A percentile compares a stretch with the other conserved stretches of the same genome.
phyloP scores from a whole-genome alignment of 495 filamentous ascomycete genomes.

The Daldinia bambusicola region DNA sequence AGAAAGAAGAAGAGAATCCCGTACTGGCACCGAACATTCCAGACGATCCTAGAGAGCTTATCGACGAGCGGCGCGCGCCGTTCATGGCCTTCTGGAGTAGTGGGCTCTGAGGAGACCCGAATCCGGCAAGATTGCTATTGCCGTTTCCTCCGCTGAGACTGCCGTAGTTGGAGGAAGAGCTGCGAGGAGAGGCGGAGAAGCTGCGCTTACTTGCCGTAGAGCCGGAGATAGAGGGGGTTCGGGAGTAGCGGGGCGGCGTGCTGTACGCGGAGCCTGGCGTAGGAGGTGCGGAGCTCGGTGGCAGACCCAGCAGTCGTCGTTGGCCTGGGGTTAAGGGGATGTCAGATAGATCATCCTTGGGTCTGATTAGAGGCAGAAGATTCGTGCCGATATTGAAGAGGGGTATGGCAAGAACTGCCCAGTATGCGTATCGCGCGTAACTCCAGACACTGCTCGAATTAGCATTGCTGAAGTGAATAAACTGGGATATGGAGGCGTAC shows the following conservation, averaged over 20 bases:
- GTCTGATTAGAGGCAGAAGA: constrained; percentile 73
- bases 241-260: constrained; percentile 87
- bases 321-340: constrained; percentile 92
- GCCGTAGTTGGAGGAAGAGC: constrained; percentile 46
- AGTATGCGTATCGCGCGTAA: constrained; percentile 38
- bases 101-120: constrained; percentile 62
- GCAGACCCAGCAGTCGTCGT: constrained; percentile 82
- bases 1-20: constrained; percentile 56
- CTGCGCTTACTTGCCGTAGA: constrained; percentile 61
- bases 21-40: constrained; percentile 61
- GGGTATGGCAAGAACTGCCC: constrained; percentile 55
- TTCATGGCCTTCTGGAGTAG: constrained; percentile 75
- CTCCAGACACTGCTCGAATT: constrained; percentile 31
- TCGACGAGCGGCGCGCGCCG: constrained; percentile 68
- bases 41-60: constrained; percentile 72
- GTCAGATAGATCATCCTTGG: constrained; percentile 81
- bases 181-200: constrained; percentile 66
- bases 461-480: background rate
- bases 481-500: constrained; percentile 28
- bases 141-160: constrained; percentile 40
- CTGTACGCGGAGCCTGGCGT: constrained; percentile 74
- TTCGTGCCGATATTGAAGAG: constrained; percentile 72
- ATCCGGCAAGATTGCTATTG: constrained; percentile 40
- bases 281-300: constrained; percentile 70
- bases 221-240: constrained; percentile 69